Percentiles rank a stretch among this genome's conserved stretches.
Conservation (phyloP, 805 yeast species). For the Brettanomyces custersianus region DNA sequence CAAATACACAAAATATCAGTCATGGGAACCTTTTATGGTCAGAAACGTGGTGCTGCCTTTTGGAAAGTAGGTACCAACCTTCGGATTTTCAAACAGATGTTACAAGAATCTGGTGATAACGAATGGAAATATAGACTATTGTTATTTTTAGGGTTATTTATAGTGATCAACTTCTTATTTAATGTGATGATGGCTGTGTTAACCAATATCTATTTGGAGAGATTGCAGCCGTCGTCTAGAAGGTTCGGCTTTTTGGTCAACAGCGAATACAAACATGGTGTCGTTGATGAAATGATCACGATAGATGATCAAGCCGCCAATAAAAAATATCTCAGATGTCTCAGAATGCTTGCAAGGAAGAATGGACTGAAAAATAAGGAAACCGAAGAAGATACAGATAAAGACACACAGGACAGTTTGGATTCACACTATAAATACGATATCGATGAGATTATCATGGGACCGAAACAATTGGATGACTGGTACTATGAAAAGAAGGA, state of each 20-base stretch:
- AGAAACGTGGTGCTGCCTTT: slow-evolving; percentile 16
- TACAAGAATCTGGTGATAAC: slow-evolving; percentile 28
- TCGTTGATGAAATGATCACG: slow-evolving; percentile 29
- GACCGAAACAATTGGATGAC: slow-evolving; percentile 15
- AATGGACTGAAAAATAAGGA: slow-evolving; percentile 19
- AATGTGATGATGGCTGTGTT: slow-evolving; percentile 26
- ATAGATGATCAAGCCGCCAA: slow-evolving; percentile 27
- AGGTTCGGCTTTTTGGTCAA: slow-evolving; percentile 21
- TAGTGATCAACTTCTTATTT: slow-evolving; percentile 29
- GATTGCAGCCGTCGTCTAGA: slow-evolving; percentile 19
- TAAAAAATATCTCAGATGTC: slow-evolving; percentile 21
- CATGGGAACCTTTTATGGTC: too few species aligned
- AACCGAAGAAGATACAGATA: slow-evolving; percentile 8
- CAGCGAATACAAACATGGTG: slow-evolving; percentile 26
- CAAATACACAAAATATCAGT: too few species aligned
- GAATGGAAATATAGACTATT: slow-evolving; percentile 37
- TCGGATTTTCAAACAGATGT: slow-evolving; percentile 14
- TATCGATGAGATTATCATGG: slow-evolving; percentile 9
- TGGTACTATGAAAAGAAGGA: slow-evolving; percentile 23
- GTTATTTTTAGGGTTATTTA: slow-evolving; percentile 32
- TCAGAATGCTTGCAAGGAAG: slow-evolving; percentile 23
- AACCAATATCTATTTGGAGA: slow-evolving; percentile 21
- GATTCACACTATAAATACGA: slow-evolving; percentile 23
- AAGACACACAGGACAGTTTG: slow-evolving; percentile 17
- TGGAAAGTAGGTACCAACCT: slow-evolving; percentile 26